These are phyloP conservation scores for Madurella fahalii DNA, from an alignment of 2,329 filamentous ascomycete species.

Conservation along the genomic window DNA sequence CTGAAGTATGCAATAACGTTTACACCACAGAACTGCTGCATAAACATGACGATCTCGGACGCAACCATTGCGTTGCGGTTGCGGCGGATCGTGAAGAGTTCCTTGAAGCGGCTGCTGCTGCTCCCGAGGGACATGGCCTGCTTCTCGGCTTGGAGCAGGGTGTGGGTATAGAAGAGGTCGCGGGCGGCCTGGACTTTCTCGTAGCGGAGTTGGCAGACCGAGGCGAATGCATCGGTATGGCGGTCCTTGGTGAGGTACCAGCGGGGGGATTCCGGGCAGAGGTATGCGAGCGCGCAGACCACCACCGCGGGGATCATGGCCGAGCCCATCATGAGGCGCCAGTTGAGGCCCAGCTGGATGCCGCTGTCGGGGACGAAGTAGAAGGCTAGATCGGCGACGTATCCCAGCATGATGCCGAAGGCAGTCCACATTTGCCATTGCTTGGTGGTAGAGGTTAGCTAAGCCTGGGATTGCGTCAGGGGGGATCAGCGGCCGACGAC, in stretches of 20 bases:
- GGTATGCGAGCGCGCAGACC: constrained; percentile 47
- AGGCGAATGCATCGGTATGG: constrained; percentile 43
- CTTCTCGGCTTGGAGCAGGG: constrained; percentile 54
- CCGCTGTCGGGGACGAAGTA: constrained; percentile 51
- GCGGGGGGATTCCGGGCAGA: constrained; percentile 46
- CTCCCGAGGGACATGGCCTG: constrained; percentile 45
- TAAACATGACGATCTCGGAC: constrained; percentile 62
- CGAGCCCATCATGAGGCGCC: constrained; percentile 67
- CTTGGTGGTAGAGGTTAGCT: constrained; percentile 7
- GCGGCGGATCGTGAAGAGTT: constrained; percentile 57
- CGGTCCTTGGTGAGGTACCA: constrained; percentile 49
- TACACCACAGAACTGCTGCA: constrained; percentile 53
- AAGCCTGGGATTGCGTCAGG: neutral
- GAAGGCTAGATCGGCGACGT: constrained; percentile 58
- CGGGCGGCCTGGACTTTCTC: constrained; percentile 52
- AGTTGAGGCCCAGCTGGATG: constrained; percentile 54
- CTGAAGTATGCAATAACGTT: neutral
- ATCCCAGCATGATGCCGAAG: constrained; percentile 52
- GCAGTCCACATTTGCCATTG: constrained; percentile 45
- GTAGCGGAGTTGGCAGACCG: constrained; percentile 45
- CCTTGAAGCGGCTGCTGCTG: constrained; percentile 46
- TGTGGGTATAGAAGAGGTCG: constrained; percentile 55
- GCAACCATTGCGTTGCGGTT: constrained; percentile 59
- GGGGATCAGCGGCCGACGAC: neutral
- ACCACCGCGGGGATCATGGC: constrained; percentile 59